These are phyloP conservation scores for Fagus sylvatica DNA, from an alignment of 306 rosid species.

Conservation along the genomic window DNA sequence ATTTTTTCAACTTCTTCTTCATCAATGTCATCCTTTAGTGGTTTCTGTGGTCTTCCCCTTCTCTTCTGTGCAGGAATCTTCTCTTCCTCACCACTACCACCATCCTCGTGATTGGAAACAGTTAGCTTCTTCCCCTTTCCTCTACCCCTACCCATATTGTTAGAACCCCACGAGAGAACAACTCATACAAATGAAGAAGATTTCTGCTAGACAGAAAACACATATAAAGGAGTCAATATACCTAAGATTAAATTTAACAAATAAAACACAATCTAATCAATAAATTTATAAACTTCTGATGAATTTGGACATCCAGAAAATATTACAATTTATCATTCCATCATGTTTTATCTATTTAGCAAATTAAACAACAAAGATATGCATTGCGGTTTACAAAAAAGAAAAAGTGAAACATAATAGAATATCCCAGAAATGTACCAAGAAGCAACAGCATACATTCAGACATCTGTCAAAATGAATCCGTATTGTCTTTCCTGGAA, in stretches of 20 bases:
- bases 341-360: background rate
- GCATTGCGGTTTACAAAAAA: no score
- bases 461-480: background rate
- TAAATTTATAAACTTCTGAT: background rate
- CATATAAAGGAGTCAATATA: conserved; percentile 2
- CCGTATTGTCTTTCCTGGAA: background rate
- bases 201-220: conserved; percentile 39
- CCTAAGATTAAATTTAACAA: background rate
- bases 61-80: conserved; percentile 52
- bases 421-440: background rate
- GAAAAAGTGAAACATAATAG: background rate
- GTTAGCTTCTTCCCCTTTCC: conserved; percentile 61
- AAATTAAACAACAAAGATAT: background rate
- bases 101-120: conserved; percentile 47
- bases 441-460: background rate
- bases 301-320: background rate
- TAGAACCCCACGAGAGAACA: conserved; percentile 33
- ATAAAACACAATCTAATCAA: background rate
- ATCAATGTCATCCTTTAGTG: conserved; percentile 49
- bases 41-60: conserved; percentile 58
- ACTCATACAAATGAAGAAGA: conserved; percentile 48
- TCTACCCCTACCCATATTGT: conserved; percentile 66
- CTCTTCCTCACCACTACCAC: conserved; percentile 52
- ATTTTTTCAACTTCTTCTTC: conserved; percentile 46
- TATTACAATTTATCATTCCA: background rate